Base-by-base conservation (phyloP, 768 basidiomycete species). In the Hygrophorus pudorinus region DNA sequence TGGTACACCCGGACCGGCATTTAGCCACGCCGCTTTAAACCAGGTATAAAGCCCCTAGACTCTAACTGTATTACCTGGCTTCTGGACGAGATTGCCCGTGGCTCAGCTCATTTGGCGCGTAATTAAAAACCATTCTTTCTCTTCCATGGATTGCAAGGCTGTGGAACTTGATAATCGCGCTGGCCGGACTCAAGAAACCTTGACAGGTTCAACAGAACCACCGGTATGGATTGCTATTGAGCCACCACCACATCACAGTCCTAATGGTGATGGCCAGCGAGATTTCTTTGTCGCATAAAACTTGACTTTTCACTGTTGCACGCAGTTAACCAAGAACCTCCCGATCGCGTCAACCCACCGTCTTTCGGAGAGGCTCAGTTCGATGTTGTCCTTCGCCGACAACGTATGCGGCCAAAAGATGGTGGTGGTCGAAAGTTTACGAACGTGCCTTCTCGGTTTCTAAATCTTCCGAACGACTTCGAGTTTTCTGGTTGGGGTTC, bases 401-500 rank as follows among this genome's bases (percentile, higher is more conserved):
- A 81, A 52, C 68, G 76, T 11, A 56, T 61, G 31, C 71, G 73
- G 6, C 68, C 75, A 2, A 57, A 53, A 12, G 63, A 66, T 32
- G 68, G 68, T 24, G 71, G 72, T 34, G 63, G 67, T 1, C 58
- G 65, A 14, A 73, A 73, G 49, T 38, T 56, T 5, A 57, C 56
- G 5, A 51, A 65, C 30, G 52, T 69, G 4, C 78, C 77, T 4
- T 81, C 81, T 5, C 73, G 78, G 30, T 81, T 81, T 53, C 57
- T 78, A 18, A 71, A 81, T 49, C 69, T 85, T 30, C 60, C 72
- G 11, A 74, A 76, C 52, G 70, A 76, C 31, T 81, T 82, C 48
- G 80, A 83, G 51, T 86, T 85, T 51, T 75, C 83, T 1, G 82
- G 81, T 3, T 83, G 81, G 80, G 81, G 81, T 1, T 69, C 73